phyloP scores from a whole-genome alignment of 2,329 filamentous ascomycete species.

The Fusarium avenaceum region DNA sequence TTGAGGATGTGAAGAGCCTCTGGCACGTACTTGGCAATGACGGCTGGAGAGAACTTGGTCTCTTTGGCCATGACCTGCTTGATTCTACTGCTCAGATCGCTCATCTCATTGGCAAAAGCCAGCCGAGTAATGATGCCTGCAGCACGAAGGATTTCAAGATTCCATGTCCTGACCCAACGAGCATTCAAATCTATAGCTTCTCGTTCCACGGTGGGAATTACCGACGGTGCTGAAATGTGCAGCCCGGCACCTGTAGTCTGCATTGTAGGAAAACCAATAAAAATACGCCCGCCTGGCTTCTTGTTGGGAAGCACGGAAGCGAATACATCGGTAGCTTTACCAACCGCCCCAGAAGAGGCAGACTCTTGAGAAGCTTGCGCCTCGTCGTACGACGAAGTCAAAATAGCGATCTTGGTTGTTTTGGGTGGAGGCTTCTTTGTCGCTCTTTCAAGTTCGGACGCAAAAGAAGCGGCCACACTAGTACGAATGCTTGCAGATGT shows the following conservation, averaged over 20 bases:
- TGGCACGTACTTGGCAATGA: conserved; percentile 77
- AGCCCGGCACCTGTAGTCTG: conserved; percentile 95
- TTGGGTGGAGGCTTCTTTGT: conserved; percentile 98
- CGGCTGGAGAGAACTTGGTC: conserved; percentile 70
- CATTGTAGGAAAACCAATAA: conserved; percentile 97
- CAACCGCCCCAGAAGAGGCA: conserved; percentile 59
- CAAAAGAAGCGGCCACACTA: conserved; percentile 78
- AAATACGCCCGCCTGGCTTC: conserved; percentile 85
- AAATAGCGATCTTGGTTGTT: conserved; percentile 83
- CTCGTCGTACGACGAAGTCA: conserved; percentile 93
- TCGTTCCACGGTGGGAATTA: conserved; percentile 96
- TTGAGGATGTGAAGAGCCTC: conserved; percentile 86
- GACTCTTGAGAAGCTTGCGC: conserved; percentile 72
- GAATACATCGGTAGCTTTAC: conserved; percentile 82
- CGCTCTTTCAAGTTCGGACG: conserved; percentile 89
- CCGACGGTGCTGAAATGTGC: conserved; percentile 94
- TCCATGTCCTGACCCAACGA: conserved; percentile 94
- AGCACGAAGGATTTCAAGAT: conserved; percentile 90
- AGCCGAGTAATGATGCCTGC: conserved; percentile 91
- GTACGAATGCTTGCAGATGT: conserved; percentile 87
- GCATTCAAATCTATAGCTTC: conserved; percentile 98
- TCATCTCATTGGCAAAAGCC: conserved; percentile 90
- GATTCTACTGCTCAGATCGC: conserved; percentile 75
- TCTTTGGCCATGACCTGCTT: conserved; percentile 60
- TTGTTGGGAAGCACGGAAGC: conserved; percentile 90